Evolutionary conservation across 2,329 filamentous ascomycete species (phyloP).

Genomic region (Zymoseptoria tritici): DNA sequence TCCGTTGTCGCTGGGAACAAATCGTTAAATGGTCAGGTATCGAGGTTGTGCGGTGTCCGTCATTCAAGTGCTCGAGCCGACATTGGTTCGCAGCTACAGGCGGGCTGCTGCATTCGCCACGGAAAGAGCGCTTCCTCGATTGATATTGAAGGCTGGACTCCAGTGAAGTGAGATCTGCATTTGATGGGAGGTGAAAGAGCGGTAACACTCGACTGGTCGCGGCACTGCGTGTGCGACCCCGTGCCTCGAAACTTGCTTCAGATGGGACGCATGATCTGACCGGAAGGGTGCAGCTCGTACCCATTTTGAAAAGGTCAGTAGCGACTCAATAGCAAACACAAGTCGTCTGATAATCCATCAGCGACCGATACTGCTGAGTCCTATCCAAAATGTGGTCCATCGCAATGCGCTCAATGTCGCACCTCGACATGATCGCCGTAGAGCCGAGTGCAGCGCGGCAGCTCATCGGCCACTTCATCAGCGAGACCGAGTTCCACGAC

Average conservation of each 20-base stretch:
- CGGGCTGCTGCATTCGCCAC: background rate
- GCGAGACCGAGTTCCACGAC: background rate
- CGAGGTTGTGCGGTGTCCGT: background rate
- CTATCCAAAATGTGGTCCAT: background rate
- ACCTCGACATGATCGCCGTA: background rate
- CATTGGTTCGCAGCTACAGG: background rate
- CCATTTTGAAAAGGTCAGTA: background rate
- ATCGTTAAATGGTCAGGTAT: background rate
- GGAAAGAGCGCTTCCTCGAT: background rate
- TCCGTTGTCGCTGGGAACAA: background rate
- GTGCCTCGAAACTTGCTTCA: slow-evolving; percentile 1
- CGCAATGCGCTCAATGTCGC: background rate
- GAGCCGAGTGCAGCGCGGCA: background rate
- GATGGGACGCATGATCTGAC: background rate
- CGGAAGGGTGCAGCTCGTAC: background rate
- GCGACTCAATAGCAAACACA: background rate
- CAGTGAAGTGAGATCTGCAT: background rate
- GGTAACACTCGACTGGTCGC: background rate
- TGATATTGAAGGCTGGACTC: background rate
- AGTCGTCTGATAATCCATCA: background rate
- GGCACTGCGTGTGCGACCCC: slow-evolving; percentile 1
- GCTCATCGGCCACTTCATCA: background rate
- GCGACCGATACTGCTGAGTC: background rate
- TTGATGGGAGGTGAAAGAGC: background rate
- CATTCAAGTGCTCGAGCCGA: background rate